Base-by-base conservation (phyloP, 768 basidiomycete species). In the Daedalea quercina region DNA sequence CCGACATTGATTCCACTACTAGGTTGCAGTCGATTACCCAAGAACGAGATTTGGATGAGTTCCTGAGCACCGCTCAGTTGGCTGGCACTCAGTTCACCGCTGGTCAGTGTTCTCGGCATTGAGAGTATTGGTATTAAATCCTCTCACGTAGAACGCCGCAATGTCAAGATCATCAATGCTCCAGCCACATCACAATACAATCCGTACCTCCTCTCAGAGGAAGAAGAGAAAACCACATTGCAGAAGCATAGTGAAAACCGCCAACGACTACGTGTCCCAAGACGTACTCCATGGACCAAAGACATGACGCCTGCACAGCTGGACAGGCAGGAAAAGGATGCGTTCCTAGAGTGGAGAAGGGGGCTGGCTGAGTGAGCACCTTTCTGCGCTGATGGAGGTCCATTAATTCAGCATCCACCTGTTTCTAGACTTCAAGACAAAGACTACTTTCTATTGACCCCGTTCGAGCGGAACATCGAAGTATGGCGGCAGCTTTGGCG, bases 401-500 rank as follows among this genome's bases (percentile, higher is more conserved):
- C 17, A 45, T 0, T 22, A 26, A 15, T 45, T 49, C 47, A 56
- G 43, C 28, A 1, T 45, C n/a, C 24, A 2, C 15, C 37, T 35
- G 45, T 42, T n/a, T 31, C 4, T 37, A 96, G 94, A 53, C 73
- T 97, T 12, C 92, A 95, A 65, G 93, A 96, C 62, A 75, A 79
- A 55, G 87, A 95, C 52, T 80, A 82, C 37, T 80, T 98, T 25
- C 78, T 97, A n/a, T 75, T 97, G 1, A 95, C 94, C 0, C 95
- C 94, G 3, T 99, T 96, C 63, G 96, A 99, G 65, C 87, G 94
- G 46, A 99, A 98, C 64, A 71, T 99, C 28, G 94, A 98, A 74
- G 96, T 99, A 12, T 98, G 96, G 95, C 76, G 96, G 41, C 96
- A 99, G 63, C 78, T 99, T 8, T 99, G 96, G 96, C 79, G 96